Conservation (phyloP, 805 yeast genomes). For the Metschnikowia sp. region DNA sequence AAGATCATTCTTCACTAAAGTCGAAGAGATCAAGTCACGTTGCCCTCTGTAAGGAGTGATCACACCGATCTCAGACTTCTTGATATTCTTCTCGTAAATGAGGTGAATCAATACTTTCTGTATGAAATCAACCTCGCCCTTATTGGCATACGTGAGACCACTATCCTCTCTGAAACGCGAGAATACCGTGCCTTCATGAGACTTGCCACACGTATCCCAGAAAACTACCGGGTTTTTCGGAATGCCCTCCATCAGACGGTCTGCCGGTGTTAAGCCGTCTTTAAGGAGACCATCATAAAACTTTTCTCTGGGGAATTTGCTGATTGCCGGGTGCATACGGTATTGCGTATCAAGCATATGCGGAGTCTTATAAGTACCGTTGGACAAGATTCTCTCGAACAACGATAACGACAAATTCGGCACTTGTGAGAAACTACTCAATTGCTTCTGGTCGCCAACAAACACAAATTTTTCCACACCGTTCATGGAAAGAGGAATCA, state of each 20-base stretch:
- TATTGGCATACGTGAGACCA: slow-evolving; percentile 59
- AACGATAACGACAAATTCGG: slow-evolving; percentile 64
- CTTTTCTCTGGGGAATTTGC: slow-evolving; percentile 53
- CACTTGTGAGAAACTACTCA: slow-evolving; percentile 67
- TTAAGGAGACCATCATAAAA: slow-evolving; percentile 49
- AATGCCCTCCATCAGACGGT: slow-evolving; percentile 46
- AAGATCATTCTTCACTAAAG: slow-evolving; percentile 46
- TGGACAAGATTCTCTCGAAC: slow-evolving; percentile 62
- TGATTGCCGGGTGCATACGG: slow-evolving; percentile 63
- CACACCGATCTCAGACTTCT: slow-evolving; percentile 49
- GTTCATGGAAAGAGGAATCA: slow-evolving; percentile 65
- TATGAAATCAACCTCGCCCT: slow-evolving; percentile 49
- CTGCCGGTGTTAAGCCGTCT: slow-evolving; percentile 57
- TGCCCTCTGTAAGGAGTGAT: slow-evolving; percentile 80
- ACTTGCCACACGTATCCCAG: slow-evolving; percentile 54
- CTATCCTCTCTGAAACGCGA: slow-evolving; percentile 44
- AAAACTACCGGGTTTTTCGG: slow-evolving; percentile 52
- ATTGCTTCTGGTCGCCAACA: slow-evolving; percentile 75
- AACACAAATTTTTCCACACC: slow-evolving; percentile 65
- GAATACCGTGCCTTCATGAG: slow-evolving; percentile 47
- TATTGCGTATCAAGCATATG: slow-evolving; percentile 69
- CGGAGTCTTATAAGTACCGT: slow-evolving; percentile 58
- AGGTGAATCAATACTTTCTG: slow-evolving; percentile 47
- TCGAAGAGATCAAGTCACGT: slow-evolving; percentile 55
- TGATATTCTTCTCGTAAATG: slow-evolving; percentile 51